A percentile compares a stretch with the other conserved stretches of the same genome.
Conservation (phyloP, 129 eudicot species). For the Centella asiatica region DNA sequence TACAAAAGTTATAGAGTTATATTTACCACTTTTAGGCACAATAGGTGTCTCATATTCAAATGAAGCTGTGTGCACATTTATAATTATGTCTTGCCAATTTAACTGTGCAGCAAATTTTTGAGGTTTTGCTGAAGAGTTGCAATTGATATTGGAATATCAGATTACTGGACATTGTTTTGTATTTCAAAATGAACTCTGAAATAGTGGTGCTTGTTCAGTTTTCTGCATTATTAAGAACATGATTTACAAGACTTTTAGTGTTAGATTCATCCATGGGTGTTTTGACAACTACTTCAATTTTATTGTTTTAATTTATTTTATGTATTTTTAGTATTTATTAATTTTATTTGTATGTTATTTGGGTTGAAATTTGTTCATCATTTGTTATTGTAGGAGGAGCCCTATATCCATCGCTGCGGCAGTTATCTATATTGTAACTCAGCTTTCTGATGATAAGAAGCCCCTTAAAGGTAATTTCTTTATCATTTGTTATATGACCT, state of each 20-base stretch:
- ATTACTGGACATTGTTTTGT: not conserved
- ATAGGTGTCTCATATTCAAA: not conserved
- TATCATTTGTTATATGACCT: not conserved
- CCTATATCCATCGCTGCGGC: slow-evolving; percentile 90
- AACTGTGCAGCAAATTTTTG: too few species aligned
- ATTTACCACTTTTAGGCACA: not conserved
- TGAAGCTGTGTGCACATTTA: too few species aligned
- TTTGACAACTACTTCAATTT: too few species aligned
- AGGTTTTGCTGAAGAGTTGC: too few species aligned
- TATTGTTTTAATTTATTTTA: too few species aligned
- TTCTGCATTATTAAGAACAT: not conserved
- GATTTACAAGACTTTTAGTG: not conserved
- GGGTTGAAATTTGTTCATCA: not conserved
- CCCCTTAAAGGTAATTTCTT: slow-evolving; percentile 61
- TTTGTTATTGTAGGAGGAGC: slow-evolving; percentile 52
- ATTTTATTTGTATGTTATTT: not conserved
- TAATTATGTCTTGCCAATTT: too few species aligned
- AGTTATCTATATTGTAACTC: slow-evolving; percentile 67
- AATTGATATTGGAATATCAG: not conserved
- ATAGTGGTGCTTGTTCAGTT: not conserved
- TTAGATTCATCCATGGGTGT: too few species aligned
- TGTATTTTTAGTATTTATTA: not conserved
- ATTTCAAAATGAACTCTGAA: not conserved
- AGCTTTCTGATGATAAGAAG: slow-evolving; percentile 71
- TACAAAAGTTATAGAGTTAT: too few species aligned